Evolutionary conservation across 2,329 filamentous ascomycete genomes (phyloP).

Genomic region (Aspergillus sp.): DNA sequence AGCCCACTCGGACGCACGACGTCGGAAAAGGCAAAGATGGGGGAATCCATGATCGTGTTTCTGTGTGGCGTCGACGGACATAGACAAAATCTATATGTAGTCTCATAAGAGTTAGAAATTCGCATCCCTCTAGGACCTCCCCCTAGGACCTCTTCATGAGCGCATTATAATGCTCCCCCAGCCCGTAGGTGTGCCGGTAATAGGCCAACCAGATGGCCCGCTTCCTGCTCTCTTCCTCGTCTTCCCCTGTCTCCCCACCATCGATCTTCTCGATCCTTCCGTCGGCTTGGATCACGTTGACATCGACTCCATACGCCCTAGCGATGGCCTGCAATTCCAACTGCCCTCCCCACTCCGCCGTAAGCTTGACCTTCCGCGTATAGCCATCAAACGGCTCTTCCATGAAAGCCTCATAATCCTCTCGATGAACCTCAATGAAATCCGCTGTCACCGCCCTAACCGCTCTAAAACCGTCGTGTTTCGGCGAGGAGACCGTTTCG

Average conservation of each 20-base stretch:
- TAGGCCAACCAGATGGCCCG: slow-evolving; percentile 83
- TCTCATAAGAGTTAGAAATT: neutral
- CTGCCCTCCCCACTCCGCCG: slow-evolving; percentile 93
- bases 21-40: slow-evolving; percentile 40
- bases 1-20: slow-evolving; percentile 47
- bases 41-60: slow-evolving; percentile 33
- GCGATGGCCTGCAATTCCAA: slow-evolving; percentile 80
- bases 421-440: slow-evolving; percentile 64
- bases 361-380: slow-evolving; percentile 66
- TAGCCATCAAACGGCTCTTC: slow-evolving; percentile 71
- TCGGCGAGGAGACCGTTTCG: slow-evolving; percentile 24
- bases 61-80: slow-evolving; percentile 34
- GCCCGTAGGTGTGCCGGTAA: slow-evolving; percentile 83
- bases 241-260: slow-evolving; percentile 35
- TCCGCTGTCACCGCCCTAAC: slow-evolving; percentile 64
- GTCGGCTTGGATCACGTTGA: slow-evolving; percentile 74
- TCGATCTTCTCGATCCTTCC: slow-evolving; percentile 69
- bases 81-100: slow-evolving; percentile 5
- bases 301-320: slow-evolving; percentile 66
- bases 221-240: slow-evolving; percentile 36
- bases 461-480: slow-evolving; percentile 49
- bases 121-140: no score
- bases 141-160: slow-evolving; percentile 44
- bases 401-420: slow-evolving; percentile 79
- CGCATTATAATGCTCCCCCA: slow-evolving; percentile 97